phyloP scores from a whole-genome alignment of 2,329 filamentous ascomycete species.

The Pyrenophora tritici-repentis region DNA sequence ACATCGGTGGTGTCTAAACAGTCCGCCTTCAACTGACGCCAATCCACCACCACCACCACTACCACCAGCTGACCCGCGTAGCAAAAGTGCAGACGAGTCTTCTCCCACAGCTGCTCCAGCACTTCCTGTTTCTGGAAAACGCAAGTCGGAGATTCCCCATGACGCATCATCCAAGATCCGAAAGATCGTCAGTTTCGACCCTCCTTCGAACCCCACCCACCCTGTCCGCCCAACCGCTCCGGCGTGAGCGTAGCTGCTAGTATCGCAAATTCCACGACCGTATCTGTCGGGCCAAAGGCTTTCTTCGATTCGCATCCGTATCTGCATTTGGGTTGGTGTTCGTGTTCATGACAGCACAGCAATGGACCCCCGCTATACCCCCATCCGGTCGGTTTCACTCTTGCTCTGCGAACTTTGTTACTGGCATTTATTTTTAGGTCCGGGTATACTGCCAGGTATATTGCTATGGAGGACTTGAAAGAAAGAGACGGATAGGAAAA shows the following conservation, averaged over 20 bases:
- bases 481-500: slow-evolving; percentile 12
- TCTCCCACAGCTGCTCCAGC: not conserved
- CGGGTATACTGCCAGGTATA: not conserved
- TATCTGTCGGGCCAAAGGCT: slow-evolving; percentile 8
- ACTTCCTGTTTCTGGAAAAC: slow-evolving; percentile 17
- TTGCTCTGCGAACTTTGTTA: slow-evolving; percentile 1
- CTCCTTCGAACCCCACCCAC: slow-evolving; percentile 13
- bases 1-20: slow-evolving; percentile 10
- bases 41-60: not conserved
- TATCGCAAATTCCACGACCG: slow-evolving; percentile 4
- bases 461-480: slow-evolving; percentile 2
- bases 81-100: slow-evolving; percentile 2
- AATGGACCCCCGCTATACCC: slow-evolving; percentile 28
- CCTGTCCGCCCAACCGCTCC: slow-evolving; percentile 20
- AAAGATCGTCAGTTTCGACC: slow-evolving; percentile 17
- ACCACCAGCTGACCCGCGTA: slow-evolving; percentile 6
- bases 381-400: slow-evolving; percentile 11
- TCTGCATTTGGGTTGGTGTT: slow-evolving; percentile 29
- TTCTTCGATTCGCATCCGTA: slow-evolving; percentile 16
- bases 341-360: slow-evolving; percentile 23
- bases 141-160: slow-evolving; percentile 23
- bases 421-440: slow-evolving; percentile 1
- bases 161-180: slow-evolving; percentile 20
- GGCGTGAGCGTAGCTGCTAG: slow-evolving; percentile 9
- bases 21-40: slow-evolving; percentile 6